These are phyloP conservation scores for Stromatinia cepivora DNA, from an alignment of 2,329 filamentous ascomycete species.

Conservation along the genomic window DNA sequence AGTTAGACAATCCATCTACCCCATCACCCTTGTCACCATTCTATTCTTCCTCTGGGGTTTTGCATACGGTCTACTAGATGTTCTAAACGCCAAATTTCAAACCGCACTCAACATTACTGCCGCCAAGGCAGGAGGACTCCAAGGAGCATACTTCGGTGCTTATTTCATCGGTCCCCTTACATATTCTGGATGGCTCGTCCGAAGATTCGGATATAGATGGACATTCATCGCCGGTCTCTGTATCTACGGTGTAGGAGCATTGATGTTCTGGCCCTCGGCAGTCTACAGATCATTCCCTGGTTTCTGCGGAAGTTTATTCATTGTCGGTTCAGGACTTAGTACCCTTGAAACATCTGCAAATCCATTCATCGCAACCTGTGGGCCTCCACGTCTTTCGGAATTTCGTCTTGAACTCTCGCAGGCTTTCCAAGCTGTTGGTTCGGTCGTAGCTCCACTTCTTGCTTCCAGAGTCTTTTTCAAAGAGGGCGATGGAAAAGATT, in stretches of 20 bases:
- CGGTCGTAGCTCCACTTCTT: conserved; percentile 69
- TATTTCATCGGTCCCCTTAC: conserved; percentile 69
- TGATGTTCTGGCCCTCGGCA: conserved; percentile 82
- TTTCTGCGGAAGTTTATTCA: conserved; percentile 49
- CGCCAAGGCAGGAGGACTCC: conserved; percentile 62
- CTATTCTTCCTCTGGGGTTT: conserved; percentile 23
- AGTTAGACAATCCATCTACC: conserved; percentile 21
- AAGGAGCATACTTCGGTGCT: conserved; percentile 69
- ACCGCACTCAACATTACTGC: conserved; percentile 61
- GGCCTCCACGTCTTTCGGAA: conserved; percentile 71
- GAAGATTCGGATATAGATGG: conserved; percentile 73
- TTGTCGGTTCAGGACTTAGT: conserved; percentile 73
- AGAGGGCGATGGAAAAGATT: conserved; percentile 40
- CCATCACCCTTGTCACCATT: conserved; percentile 22
- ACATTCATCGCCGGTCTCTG: conserved; percentile 75
- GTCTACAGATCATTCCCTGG: conserved; percentile 44
- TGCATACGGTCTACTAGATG: conserved; percentile 82
- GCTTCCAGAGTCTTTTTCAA: conserved; percentile 72
- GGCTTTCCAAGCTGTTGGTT: conserved; percentile 71
- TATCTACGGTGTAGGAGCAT: conserved; percentile 72
- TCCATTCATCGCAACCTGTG: conserved; percentile 69
- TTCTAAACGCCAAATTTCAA: conserved; percentile 61
- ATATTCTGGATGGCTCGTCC: conserved; percentile 66
- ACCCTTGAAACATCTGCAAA: conserved; percentile 80
- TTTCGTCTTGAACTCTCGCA: conserved; percentile 74